A percentile compares a stretch with the other conserved stretches of the same genome.
Conservation (phyloP, 2,329 filamentous ascomycete genomes). For the Botrytis galanthina region DNA sequence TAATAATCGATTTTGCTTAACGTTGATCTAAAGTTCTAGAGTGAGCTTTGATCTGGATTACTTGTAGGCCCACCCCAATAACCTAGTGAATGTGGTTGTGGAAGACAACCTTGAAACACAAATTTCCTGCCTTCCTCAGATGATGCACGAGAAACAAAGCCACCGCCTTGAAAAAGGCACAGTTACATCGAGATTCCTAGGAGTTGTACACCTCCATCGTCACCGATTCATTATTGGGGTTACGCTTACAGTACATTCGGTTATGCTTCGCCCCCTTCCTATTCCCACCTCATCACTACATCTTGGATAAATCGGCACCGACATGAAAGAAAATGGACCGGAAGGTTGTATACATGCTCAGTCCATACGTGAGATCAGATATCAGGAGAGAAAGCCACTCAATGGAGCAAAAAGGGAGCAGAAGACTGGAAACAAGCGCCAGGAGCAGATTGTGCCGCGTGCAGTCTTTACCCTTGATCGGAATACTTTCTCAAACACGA, state of each 20-base stretch:
- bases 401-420: not conserved
- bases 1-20: constrained; percentile 3
- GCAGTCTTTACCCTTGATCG: constrained; percentile 5
- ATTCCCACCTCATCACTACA: constrained; percentile 1
- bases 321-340: not conserved
- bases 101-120: constrained; percentile 16
- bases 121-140: constrained; percentile 13
- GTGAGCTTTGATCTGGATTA: constrained; percentile 1
- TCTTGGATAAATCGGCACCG: not conserved
- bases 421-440: constrained; percentile 20
- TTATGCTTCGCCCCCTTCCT: constrained; percentile 13
- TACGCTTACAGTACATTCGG: not conserved
- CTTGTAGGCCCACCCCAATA: not conserved
- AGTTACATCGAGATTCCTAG: constrained; percentile 1
- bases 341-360: not conserved
- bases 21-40: constrained; percentile 20
- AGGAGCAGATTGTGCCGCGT: constrained; percentile 16
- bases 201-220: not conserved
- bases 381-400: not conserved
- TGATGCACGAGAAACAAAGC: constrained; percentile 13
- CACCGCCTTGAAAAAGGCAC: not conserved
- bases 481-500: constrained; percentile 9
- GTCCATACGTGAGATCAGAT: not conserved
- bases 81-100: not conserved
- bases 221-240: not conserved